Evolutionary conservation across 169 alveolate genomes (phyloP), one percentile per base, ranked within the genome.

Genomic region (Plasmodium berghei): DNA sequence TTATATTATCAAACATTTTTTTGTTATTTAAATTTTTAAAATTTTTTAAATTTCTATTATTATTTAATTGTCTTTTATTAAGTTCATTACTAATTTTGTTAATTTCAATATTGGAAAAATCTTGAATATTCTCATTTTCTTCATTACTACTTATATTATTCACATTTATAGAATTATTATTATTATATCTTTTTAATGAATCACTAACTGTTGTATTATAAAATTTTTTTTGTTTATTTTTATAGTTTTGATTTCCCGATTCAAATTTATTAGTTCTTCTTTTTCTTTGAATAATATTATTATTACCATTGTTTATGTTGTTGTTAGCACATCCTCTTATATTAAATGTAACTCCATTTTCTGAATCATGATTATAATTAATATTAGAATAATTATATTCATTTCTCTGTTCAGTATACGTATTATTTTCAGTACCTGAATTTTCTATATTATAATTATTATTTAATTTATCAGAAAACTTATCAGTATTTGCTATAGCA

Each of bases 141-240:
- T 18, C 16, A 40, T 58, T 74, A 22, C 22, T 56, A 62, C 62
- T 62, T 26, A n/a, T n/a, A 4, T 54, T 14, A 1, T 63, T 22
- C 9, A 12, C 22, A 40, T 56, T 45, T 5, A 16, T 58, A 34
- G 83, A 55, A 61, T 22, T 1, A 1, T 80, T 80, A 49, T 80
- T 80, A 71, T 42, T 55, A 18, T 66, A 67, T 63, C 83, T 80
- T 14, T 80, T 54, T 64, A 56, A 34, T 5, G 83, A 40, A 49
- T 80, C 90, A 52, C 55, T 80, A 54, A 80, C 40, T 10, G 54
- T 9, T 58, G 34, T 75, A 48, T 80, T 20, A 55, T 67, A 67
- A 54, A 34, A 67, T 67, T 46, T 80, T 56, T 80, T 80, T 8
- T 40, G 85, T 61, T 80, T 80, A 48, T 80, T 20, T 59, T 80